Conservation (phyloP, 305 asterid species). For the Fraxinus floribunda region DNA sequence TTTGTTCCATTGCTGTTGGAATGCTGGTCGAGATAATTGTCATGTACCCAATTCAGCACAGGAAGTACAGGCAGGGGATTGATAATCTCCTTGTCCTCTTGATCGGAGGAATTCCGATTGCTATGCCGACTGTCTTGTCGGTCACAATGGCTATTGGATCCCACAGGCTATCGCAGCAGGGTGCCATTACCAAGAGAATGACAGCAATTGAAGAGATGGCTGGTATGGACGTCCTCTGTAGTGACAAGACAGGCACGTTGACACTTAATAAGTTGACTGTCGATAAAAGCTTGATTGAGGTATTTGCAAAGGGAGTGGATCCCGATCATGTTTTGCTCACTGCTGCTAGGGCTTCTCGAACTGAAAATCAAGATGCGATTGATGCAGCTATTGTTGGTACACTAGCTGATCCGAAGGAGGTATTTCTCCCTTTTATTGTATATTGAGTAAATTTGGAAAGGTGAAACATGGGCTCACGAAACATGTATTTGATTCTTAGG, state of each 20-base stretch:
- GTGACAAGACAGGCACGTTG: conserved; percentile 57
- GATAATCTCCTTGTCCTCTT: conserved; percentile 54
- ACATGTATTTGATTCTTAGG: conserved; percentile 2
- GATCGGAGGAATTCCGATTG: conserved; percentile 62
- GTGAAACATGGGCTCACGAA: neutral
- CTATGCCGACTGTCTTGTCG: conserved; percentile 55
- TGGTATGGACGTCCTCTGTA: conserved; percentile 59
- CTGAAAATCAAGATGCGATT: conserved; percentile 58
- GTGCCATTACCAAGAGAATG: conserved; percentile 59
- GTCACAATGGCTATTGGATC: conserved; percentile 67
- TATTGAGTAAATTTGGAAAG: neutral
- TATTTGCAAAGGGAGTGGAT: conserved; percentile 49
- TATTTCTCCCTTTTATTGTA: neutral
- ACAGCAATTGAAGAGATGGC: conserved; percentile 62
- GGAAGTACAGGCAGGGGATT: conserved; percentile 50
- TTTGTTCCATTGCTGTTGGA: conserved; percentile 56
- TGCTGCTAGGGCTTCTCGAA: conserved; percentile 61
- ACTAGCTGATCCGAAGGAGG: conserved; percentile 67
- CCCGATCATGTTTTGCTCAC: conserved; percentile 43
- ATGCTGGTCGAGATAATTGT: conserved; percentile 58
- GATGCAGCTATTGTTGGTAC: conserved; percentile 66
- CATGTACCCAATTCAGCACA: conserved; percentile 55
- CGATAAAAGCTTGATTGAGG: conserved; percentile 48
- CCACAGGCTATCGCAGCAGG: conserved; percentile 56
- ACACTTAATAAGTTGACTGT: conserved; percentile 50